Evolutionary conservation across 163 green algal species (phyloP).

Genomic region (Volvox carteri): DNA sequence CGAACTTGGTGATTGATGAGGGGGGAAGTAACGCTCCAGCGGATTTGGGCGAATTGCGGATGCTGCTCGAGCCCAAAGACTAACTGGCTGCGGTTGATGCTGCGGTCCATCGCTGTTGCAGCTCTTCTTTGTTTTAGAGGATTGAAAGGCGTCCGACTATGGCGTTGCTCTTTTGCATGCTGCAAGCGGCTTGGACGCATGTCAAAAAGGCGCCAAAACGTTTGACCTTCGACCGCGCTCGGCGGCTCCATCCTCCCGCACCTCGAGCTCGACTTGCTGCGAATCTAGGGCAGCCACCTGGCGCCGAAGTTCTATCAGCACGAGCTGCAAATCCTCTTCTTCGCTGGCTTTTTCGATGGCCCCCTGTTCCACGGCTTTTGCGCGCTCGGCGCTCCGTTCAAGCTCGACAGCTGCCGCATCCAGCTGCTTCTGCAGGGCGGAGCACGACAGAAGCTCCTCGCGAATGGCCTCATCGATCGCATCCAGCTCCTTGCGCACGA

Average conservation of each 20-base stretch:
- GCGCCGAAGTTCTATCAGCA: neutral
- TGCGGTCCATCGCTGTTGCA: no score
- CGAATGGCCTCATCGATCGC: slow-evolving; percentile 50
- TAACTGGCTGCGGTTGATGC: no score
- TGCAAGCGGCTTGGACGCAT: no score
- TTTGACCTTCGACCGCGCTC: no score
- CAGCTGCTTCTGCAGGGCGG: neutral
- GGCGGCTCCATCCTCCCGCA: neutral
- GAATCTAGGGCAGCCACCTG: neutral
- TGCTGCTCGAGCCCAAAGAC: no score
- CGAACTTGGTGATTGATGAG: no score
- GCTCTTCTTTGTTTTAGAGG: no score
- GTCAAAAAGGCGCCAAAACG: no score
- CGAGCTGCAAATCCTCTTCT: neutral
- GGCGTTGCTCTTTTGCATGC: no score
- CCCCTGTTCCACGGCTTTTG: neutral
- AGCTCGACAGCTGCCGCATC: neutral
- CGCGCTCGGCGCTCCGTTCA: neutral
- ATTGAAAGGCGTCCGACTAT: no score
- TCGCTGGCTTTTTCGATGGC: neutral
- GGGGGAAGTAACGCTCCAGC: no score
- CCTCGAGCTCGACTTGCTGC: slow-evolving; percentile 35
- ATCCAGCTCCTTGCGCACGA: slow-evolving; percentile 36
- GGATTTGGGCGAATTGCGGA: no score
- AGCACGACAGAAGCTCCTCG: neutral